Evolutionary conservation across 768 basidiomycete genomes (phyloP).

Genomic region (Boletus edulis): DNA sequence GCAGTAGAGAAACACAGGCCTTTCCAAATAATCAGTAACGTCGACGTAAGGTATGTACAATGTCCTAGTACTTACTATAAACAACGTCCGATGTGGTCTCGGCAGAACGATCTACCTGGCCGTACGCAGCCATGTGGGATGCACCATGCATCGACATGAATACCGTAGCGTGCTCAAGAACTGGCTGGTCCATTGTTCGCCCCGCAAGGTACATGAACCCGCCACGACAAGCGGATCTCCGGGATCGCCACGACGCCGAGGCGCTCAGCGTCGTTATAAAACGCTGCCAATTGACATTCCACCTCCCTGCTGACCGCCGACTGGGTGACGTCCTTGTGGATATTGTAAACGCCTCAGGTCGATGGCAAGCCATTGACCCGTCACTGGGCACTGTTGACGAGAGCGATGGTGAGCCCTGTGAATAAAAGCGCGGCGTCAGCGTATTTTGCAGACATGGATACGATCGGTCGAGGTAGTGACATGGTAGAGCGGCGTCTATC

Average conservation of each 20-base stretch:
- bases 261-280: background rate
- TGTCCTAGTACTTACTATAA: background rate
- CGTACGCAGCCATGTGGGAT: background rate
- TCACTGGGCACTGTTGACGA: background rate
- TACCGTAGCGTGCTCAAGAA: too few species aligned
- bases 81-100: background rate
- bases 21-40: too few species aligned
- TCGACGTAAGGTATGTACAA: background rate
- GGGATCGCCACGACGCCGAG: too few species aligned
- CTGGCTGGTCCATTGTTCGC: too few species aligned
- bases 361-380: slow-evolving; percentile 3
- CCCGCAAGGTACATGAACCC: too few species aligned
- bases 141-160: too few species aligned
- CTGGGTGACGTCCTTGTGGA: background rate
- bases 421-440: background rate
- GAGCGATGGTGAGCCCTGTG: background rate
- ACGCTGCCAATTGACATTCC: background rate
- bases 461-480: too few species aligned
- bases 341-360: slow-evolving; percentile 1
- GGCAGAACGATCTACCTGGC: background rate
- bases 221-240: too few species aligned
- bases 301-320: slow-evolving; percentile 4
- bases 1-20: too few species aligned
- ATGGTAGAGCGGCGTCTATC: too few species aligned
- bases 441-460: too few species aligned